Evolutionary conservation across 805 yeast genomes (phyloP), one percentile per base, ranked within the genome.

Genomic region (Suhomyces kilbournensis): DNA sequence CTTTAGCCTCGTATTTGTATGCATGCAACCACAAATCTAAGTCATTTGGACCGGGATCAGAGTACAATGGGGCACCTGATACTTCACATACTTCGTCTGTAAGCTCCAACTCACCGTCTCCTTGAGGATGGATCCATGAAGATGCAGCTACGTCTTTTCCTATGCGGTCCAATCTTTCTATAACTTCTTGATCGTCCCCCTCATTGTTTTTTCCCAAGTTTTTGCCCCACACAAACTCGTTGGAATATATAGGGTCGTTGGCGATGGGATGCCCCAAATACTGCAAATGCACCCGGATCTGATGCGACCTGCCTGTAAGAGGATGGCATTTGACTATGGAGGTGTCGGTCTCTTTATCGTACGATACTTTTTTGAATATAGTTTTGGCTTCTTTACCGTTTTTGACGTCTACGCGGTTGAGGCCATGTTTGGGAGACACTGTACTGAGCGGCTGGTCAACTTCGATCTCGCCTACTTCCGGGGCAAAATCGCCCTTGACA

Each of bases 11-110:
- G 64, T 93, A 94, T 53, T 82, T 80, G 64, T 81, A 85, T 0
- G 99, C 97, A 71, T 94, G 99, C 23, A 94, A 72, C 96, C 96
- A 94, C 42, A 94, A 68, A 50, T 86, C 90, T 54, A 94, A 71
- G 61, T 93, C 98, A 60, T 87, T 87, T 2, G 88, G 85, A 4
- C 96, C 91, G 0, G 99, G 98, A 58, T 91, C 97, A 0, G 91
- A 77, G 62, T 89, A 92, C 7, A 91, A 68, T 28, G 84, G 88
- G 9, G 84, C 72, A 1, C 79, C 84, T 67, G 97, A 91, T 1
- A 74, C 79, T 0, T 74, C 75, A 65, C 99, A 92, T 49, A 63
- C 62, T 46, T 77, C 78, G 28, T 79, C 87, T 28, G 77, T 71
- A 3, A 26, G 10, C 17, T 88, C 67, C 9, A 79, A 72, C 65